Evolutionary conservation across 768 basidiomycete species (phyloP), one percentile per base, ranked within the genome.

Genomic region (Mycena filopes): DNA sequence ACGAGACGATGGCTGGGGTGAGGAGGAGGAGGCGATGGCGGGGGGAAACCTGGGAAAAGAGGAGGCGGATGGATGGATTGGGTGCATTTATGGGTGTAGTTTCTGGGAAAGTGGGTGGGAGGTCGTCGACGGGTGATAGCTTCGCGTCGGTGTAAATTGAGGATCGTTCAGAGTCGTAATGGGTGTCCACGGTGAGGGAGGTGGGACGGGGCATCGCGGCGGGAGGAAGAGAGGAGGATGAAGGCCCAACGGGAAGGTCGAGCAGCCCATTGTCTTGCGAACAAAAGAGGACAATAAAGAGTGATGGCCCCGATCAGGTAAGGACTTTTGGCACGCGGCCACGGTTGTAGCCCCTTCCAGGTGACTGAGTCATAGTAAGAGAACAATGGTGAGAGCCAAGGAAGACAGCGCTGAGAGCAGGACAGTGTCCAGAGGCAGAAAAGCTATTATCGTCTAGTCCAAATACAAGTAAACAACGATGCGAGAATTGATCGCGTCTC

Each of bases 11-110:
- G 7, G 90, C 92, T 4, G 94, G 94, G 25, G 87, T 50, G 65
- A 94, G 80, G 68, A 91, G 81, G 28, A 82, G 63, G 55, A 88
- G 73, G 71, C 84, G 72, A 68, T 92, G 89, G 53, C 84, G 81
- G 13, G 81, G 79, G 1, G 88, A 80, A 67, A 90, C 80, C 71
- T 89, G 84, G 12, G 87, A 86, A 73, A 92, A 94, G 57, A 95
- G 85, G 8, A 90, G 82, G 45, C 82, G 79, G 67, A 92, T 80
- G 1, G 87, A 85, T 0, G 91, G 89, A 59, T 79, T 36, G 9
- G 50, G 60, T 29, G 38, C 60, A 66, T 61, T 45, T 29, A 38
- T n/a, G 26, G 57, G 45, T 49, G 54, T 28, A 25, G 53, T 25
- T 48, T 71, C 7, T 82, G 79, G 31, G 33, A 55, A 31, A 4